A percentile compares a stretch with the other conserved stretches of the same genome.
phyloP scores from a whole-genome alignment of 345 rosid genomes.

The Eucalyptus decipiens region DNA sequence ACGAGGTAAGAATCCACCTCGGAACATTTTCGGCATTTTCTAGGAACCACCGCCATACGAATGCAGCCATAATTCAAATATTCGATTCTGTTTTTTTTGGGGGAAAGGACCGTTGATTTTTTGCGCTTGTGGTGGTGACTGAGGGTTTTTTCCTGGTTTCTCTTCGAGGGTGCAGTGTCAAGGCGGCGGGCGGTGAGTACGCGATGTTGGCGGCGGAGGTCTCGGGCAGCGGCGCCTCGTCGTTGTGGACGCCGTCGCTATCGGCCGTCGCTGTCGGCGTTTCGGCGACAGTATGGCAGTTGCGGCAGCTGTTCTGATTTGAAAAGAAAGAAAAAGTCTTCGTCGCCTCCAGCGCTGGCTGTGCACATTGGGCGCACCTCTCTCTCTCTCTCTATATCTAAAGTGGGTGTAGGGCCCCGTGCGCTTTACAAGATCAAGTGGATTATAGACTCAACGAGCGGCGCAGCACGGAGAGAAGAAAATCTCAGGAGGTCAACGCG shows the following conservation, averaged over 20 bases:
- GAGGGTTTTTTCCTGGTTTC: not conserved
- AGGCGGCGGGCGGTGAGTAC: not conserved
- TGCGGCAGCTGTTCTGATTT: not conserved
- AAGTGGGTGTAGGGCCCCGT: not conserved
- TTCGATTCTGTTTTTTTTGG: not conserved
- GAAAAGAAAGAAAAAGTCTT: too few relatives aligned
- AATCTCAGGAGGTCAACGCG: too few relatives aligned
- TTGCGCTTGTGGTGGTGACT: not conserved
- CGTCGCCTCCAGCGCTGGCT: too few relatives aligned
- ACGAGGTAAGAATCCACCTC: conserved; percentile 9
- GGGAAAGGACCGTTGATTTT: not conserved
- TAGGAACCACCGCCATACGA: not conserved
- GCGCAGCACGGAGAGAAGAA: not conserved
- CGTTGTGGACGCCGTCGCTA: not conserved
- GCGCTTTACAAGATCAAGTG: not conserved
- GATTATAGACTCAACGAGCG: not conserved
- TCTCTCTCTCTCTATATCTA: too few relatives aligned
- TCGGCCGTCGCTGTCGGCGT: not conserved
- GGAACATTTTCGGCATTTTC: not conserved
- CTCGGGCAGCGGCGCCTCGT: not conserved
- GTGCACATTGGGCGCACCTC: too few relatives aligned
- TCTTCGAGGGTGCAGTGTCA: not conserved
- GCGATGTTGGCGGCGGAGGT: not conserved
- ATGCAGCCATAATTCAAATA: not conserved
- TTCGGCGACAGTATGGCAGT: not conserved